Conservation (phyloP, 352 stramenopile genomes). For the Phytophthora kernoviae region DNA sequence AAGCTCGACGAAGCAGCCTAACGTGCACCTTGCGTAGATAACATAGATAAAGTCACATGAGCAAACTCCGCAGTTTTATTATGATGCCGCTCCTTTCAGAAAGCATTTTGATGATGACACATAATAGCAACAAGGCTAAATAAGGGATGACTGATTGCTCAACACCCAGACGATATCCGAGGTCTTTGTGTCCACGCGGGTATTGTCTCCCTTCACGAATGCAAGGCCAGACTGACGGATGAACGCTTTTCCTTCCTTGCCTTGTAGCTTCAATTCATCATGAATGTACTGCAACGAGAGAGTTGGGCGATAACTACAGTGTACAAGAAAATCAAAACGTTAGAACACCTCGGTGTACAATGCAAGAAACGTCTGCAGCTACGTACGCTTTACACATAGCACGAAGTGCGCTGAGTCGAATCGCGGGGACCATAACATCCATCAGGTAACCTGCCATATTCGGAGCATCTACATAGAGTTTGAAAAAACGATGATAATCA, state of each 20-base stretch:
- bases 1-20: neutral
- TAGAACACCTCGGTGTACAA: conserved; percentile 11
- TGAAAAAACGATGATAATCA: conserved; percentile 90
- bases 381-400: conserved; percentile 90
- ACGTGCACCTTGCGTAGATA: conserved; percentile 11
- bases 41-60: conserved; percentile 24
- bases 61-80: conserved; percentile 31
- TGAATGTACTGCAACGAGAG: conserved; percentile 76
- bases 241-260: conserved; percentile 72
- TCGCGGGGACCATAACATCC: conserved; percentile 84
- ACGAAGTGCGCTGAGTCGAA: conserved; percentile 81
- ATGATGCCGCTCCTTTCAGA: conserved; percentile 8
- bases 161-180: conserved; percentile 87
- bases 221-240: conserved; percentile 74
- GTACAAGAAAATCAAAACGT: conserved; percentile 18
- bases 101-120: neutral
- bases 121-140: conserved; percentile 46
- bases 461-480: conserved; percentile 84
- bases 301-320: conserved; percentile 75
- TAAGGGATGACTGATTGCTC: conserved; percentile 82
- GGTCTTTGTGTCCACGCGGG: conserved; percentile 76
- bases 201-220: conserved; percentile 68
- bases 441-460: conserved; percentile 93
- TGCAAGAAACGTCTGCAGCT: neutral
- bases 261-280: conserved; percentile 75